phyloP scores from a whole-genome alignment of 1,284 basidiomycete species.

The Irpex sp. region DNA sequence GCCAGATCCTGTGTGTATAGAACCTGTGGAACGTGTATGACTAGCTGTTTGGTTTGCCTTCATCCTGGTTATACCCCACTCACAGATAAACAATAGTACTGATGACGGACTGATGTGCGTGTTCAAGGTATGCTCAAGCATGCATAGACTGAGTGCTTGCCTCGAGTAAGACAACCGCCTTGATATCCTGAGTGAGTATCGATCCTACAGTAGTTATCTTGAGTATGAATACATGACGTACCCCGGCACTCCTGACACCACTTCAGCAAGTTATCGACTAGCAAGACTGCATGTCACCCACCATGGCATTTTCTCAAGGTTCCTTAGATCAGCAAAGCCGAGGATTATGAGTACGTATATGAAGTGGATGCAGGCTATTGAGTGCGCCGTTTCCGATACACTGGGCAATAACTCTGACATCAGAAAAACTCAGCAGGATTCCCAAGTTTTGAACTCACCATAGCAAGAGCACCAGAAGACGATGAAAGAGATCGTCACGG shows the following conservation, averaged over 20 bases:
- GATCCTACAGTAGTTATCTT: neutral
- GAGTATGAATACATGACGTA: neutral
- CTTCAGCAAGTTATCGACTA: neutral
- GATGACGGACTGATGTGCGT: neutral
- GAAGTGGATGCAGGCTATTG: neutral
- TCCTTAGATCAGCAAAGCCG: neutral
- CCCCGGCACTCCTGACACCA: neutral
- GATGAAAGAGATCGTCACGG: neutral
- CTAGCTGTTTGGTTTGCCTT: neutral
- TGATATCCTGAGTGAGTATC: neutral
- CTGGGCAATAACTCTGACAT: neutral
- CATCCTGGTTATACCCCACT: neutral
- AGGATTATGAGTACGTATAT: neutral
- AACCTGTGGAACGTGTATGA: neutral
- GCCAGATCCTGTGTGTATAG: neutral
- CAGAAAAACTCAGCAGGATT: neutral
- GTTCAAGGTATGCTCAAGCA: neutral
- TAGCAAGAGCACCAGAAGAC: neutral
- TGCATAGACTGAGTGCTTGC: neutral
- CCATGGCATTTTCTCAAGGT: neutral
- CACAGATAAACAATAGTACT: neutral
- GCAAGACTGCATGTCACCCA: neutral
- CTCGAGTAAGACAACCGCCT: neutral
- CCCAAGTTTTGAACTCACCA: neutral
- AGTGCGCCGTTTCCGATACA: neutral